These are phyloP conservation scores for Talaromyces marneffei DNA, from an alignment of 2,329 filamentous ascomycete species.

Conservation along the genomic window DNA sequence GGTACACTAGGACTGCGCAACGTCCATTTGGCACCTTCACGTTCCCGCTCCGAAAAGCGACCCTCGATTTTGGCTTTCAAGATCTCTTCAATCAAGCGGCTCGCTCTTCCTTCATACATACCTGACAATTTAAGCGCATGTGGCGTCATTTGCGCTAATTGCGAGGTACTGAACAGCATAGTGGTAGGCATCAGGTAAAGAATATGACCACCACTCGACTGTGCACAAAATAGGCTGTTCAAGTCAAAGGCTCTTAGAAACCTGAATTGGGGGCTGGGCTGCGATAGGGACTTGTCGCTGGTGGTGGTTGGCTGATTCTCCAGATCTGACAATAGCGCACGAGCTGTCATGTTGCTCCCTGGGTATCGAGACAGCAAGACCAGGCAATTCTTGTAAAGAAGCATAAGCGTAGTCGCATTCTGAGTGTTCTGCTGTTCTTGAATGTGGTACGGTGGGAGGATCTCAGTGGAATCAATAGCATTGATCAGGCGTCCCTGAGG, in stretches of 20 bases:
- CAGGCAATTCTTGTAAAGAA: conserved; percentile 79
- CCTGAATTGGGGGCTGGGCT: conserved; percentile 53
- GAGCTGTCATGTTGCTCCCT: conserved; percentile 60
- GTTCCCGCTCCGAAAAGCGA: conserved; percentile 74
- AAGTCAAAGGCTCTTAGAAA: conserved; percentile 70
- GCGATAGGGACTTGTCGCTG: conserved; percentile 22
- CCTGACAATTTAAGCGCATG: conserved; percentile 68
- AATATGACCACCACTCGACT: conserved; percentile 36
- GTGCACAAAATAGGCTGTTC: conserved; percentile 62
- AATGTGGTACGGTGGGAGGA: conserved; percentile 64
- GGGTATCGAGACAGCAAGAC: conserved; percentile 68
- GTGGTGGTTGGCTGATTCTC: conserved; percentile 66
- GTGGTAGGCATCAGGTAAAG: conserved; percentile 33
- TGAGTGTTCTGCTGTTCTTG: conserved; percentile 39
- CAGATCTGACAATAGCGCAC: conserved; percentile 74
- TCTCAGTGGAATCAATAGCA: conserved; percentile 72
- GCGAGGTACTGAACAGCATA: conserved; percentile 18
- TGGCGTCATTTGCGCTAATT: conserved; percentile 38
- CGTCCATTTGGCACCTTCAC: conserved; percentile 75
- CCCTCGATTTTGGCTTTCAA: conserved; percentile 80
- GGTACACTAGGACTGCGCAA: conserved; percentile 63
- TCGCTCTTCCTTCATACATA: conserved; percentile 69
- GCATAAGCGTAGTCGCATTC: conserved; percentile 59
- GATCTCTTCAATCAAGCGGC: conserved; percentile 75
- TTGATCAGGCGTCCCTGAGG: conserved; percentile 73